Conservation (phyloP, 1,284 basidiomycete species). For the Prillingera fragicola region DNA sequence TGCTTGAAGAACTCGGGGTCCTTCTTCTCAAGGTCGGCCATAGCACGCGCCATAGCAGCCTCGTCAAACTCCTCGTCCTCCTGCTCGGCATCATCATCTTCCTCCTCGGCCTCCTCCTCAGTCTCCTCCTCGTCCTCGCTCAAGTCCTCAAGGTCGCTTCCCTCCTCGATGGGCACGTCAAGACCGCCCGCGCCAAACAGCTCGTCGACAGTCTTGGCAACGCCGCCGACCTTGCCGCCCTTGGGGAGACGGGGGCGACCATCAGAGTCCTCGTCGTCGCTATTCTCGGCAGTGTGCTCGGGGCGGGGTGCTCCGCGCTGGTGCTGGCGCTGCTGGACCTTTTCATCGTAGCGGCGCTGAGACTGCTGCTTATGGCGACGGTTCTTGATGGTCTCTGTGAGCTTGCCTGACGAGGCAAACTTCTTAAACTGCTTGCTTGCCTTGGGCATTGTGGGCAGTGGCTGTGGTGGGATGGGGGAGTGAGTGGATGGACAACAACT, state of each 20-base stretch:
- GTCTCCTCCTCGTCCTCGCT: constrained; percentile 53
- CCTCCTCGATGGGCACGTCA: constrained; percentile 40
- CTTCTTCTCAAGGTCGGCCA: constrained; percentile 87
- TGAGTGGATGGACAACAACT: too few relatives aligned
- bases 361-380: constrained; percentile 69
- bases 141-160: constrained; percentile 56
- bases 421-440: constrained; percentile 73
- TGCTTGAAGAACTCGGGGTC: constrained; percentile 99
- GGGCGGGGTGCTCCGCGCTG: constrained; percentile 38
- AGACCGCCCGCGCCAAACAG: constrained; percentile 57
- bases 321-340: constrained; percentile 43
- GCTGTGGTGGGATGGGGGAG: constrained; percentile 1
- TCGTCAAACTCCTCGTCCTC: constrained; percentile 54
- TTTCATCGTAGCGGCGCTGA: constrained; percentile 63
- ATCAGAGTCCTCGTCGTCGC: constrained; percentile 40
- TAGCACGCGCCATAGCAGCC: constrained; percentile 63
- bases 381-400: constrained; percentile 75
- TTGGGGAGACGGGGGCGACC: constrained; percentile 45
- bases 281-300: constrained; percentile 50
- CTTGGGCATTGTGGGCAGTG: constrained; percentile 53
- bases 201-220: constrained; percentile 65
- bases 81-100: constrained; percentile 51
- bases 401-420: constrained; percentile 77
- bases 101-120: constrained; percentile 28
- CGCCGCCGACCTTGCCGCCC: constrained; percentile 40